Evolutionary conservation across 208 protist genomes (phyloP).

Genomic region (Trypanosoma theileri): DNA sequence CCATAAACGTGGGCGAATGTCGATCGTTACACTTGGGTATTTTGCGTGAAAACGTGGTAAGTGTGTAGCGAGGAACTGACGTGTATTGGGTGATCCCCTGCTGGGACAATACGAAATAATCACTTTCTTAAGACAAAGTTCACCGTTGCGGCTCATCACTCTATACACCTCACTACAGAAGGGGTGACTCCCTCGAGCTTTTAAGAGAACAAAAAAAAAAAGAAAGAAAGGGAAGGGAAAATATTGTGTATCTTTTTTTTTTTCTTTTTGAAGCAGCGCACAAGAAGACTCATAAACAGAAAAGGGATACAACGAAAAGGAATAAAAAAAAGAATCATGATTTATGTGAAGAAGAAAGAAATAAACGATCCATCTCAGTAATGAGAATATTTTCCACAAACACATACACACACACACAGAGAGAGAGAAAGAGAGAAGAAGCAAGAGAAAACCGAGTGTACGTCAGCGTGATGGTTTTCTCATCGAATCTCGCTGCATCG

Average conservation of each 20-base stretch:
- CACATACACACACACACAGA: no score
- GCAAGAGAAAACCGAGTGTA: no score
- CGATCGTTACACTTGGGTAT: conserved; percentile 75
- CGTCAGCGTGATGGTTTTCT: neutral
- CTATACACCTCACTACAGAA: neutral
- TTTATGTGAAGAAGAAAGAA: no score
- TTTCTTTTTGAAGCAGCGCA: no score
- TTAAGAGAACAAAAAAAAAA: neutral
- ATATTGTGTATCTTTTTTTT: neutral
- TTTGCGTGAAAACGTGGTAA: conserved; percentile 67
- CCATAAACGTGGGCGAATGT: conserved; percentile 74
- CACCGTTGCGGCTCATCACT: conserved; percentile 81
- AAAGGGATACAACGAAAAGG: no score
- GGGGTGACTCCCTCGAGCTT: no score
- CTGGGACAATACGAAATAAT: conserved; percentile 81
- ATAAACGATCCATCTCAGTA: no score
- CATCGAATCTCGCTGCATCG: conserved; percentile 29
- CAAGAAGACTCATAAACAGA: no score
- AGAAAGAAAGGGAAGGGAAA: conserved; percentile 1
- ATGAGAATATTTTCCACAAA: no score
- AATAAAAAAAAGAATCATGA: no score
- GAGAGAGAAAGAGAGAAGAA: no score
- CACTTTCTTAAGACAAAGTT: conserved; percentile 77
- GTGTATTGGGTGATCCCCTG: conserved; percentile 57
- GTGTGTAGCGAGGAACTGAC: conserved; percentile 78